phyloP scores from a whole-genome alignment of 2,329 filamentous ascomycete genomes.

The Chalara sp. region DNA sequence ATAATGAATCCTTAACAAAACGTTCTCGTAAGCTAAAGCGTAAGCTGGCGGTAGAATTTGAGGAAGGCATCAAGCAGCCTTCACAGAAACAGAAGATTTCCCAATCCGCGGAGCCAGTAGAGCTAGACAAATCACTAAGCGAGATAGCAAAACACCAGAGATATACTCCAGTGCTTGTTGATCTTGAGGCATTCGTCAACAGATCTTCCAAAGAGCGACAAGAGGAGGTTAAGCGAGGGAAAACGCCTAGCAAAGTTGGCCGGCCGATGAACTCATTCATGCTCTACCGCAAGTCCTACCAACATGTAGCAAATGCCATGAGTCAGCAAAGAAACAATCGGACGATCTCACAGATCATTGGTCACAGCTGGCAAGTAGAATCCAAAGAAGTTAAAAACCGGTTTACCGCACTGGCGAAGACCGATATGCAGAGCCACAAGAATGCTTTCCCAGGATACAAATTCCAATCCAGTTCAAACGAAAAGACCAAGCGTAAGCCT shows the following conservation, averaged over 20 bases:
- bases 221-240: slow-evolving; percentile 56
- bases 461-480: too few species aligned
- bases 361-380: slow-evolving; percentile 75
- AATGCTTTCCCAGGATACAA: too few species aligned
- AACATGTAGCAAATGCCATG: slow-evolving; percentile 73
- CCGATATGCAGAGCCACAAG: slow-evolving; percentile 70
- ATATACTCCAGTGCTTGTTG: slow-evolving; percentile 30
- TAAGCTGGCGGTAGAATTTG: too few species aligned
- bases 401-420: slow-evolving; percentile 68
- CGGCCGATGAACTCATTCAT: slow-evolving; percentile 95
- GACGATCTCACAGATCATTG: slow-evolving; percentile 76
- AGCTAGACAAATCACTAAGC: background rate
- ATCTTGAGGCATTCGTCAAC: slow-evolving; percentile 73
- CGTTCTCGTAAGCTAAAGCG: too few species aligned
- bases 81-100: background rate
- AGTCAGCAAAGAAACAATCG: slow-evolving; percentile 84
- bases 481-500: too few species aligned
- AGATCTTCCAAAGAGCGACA: slow-evolving; percentile 41
- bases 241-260: slow-evolving; percentile 58
- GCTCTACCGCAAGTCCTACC: slow-evolving; percentile 85
- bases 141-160: slow-evolving; percentile 27
- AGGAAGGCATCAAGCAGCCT: background rate
- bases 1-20: too few species aligned
- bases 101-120: background rate
- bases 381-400: slow-evolving; percentile 58